Conservation (phyloP, 768 basidiomycete species). For the Boletus pseudo-olivaceus region DNA sequence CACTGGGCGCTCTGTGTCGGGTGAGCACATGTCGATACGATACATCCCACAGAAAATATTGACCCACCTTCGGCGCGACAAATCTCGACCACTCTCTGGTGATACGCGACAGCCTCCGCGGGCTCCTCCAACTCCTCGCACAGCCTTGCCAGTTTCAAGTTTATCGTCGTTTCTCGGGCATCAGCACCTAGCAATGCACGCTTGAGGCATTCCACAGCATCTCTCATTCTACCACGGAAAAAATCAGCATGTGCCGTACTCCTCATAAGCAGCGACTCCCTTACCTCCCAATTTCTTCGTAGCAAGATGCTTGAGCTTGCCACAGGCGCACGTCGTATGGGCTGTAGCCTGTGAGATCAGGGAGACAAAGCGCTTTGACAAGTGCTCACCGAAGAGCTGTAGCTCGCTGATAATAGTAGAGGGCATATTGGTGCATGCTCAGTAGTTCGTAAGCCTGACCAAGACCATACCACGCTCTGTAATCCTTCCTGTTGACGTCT, state of each 20-base stretch:
- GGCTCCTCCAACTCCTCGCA: conserved; percentile 64
- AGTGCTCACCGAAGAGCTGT: conserved; percentile 74
- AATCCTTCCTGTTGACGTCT: conserved; percentile 98
- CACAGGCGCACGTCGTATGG: conserved; percentile 96
- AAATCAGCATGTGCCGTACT: conserved; percentile 1
- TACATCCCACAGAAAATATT: conserved; percentile 6
- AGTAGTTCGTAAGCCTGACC: conserved; percentile 97
- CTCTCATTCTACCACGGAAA: conserved; percentile 55
- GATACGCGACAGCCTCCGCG: conserved; percentile 70
- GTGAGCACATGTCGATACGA: conserved; percentile 6
- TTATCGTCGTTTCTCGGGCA: conserved; percentile 69
- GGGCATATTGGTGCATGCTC: conserved; percentile 94
- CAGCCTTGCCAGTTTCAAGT: conserved; percentile 70
- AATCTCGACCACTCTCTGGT: conserved; percentile 75
- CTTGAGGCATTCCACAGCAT: conserved; percentile 89
- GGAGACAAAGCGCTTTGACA: background rate
- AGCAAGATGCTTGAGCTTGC: conserved; percentile 92
- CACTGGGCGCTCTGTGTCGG: conserved; percentile 52
- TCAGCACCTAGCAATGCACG: conserved; percentile 84
- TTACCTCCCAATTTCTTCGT: conserved; percentile 86
- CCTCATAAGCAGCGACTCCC: conserved; percentile 14
- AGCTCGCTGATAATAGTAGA: conserved; percentile 95
- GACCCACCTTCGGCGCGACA: conserved; percentile 45
- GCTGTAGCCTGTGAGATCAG: conserved; percentile 36
- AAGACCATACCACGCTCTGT: conserved; percentile 97